These are phyloP conservation scores for Cystobasidium pallidum DNA, from an alignment of 1,284 basidiomycete genomes.

Conservation along the genomic window DNA sequence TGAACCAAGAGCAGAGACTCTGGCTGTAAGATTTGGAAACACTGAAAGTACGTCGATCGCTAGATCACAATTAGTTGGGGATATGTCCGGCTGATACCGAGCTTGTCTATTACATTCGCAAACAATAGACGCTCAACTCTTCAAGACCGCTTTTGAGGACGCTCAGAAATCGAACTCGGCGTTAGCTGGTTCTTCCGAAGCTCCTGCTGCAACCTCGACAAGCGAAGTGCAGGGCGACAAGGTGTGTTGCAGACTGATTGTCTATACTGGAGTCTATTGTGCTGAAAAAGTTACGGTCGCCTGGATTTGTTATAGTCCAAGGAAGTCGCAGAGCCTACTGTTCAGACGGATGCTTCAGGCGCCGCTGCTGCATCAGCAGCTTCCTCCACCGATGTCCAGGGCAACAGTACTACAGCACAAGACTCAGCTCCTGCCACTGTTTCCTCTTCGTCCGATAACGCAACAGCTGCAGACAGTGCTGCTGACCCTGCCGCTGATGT, in stretches of 20 bases:
- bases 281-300: too few species aligned
- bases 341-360: slow-evolving; percentile 37
- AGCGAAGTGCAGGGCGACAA: slow-evolving; percentile 33
- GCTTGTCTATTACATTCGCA: not conserved
- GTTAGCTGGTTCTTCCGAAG: slow-evolving; percentile 55
- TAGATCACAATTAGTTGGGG: too few species aligned
- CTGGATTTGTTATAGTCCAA: slow-evolving; percentile 19
- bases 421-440: slow-evolving; percentile 5
- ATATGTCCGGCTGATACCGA: too few species aligned
- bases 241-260: slow-evolving; percentile 8
- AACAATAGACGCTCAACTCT: slow-evolving; percentile 74
- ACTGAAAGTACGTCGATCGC: slow-evolving; percentile 76
- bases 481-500: slow-evolving; percentile 1
- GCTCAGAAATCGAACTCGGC: slow-evolving; percentile 73
- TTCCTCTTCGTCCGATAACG: slow-evolving; percentile 29
- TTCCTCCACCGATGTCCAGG: too few species aligned
- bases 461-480: slow-evolving; percentile 42
- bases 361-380: slow-evolving; percentile 25
- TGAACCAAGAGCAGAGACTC: slow-evolving; percentile 85
- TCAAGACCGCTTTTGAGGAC: slow-evolving; percentile 83
- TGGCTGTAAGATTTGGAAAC: slow-evolving; percentile 98
- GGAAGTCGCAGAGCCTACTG: slow-evolving; percentile 37
- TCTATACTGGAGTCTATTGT: too few species aligned
- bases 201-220: slow-evolving; percentile 32
- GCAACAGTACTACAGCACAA: not conserved